A percentile compares a stretch with the other conserved stretches of the same genome.
phyloP scores from a whole-genome alignment of 306 rosid genomes.

The Corylus heterophylla region DNA sequence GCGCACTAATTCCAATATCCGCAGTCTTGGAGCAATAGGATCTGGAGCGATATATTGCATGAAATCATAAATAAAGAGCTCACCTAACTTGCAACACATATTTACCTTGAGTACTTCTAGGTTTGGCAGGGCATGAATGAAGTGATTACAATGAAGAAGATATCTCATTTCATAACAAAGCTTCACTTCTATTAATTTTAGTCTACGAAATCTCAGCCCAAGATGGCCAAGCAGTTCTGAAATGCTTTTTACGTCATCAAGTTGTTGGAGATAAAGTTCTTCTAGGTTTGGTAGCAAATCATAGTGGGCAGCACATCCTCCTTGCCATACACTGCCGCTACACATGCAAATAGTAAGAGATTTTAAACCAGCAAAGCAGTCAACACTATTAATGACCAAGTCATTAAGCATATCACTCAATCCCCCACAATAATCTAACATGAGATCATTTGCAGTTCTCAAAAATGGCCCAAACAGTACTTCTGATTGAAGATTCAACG shows the following conservation, averaged over 20 bases:
- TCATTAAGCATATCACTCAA: too few species aligned
- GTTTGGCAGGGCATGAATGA: slow-evolving; percentile 12
- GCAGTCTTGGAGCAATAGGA: slow-evolving; percentile 16
- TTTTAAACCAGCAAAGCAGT: too few species aligned
- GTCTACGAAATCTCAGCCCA: slow-evolving; percentile 17
- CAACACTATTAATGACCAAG: too few species aligned
- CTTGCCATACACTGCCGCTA: too few species aligned
- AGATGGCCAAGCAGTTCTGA: slow-evolving; percentile 27
- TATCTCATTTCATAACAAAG: slow-evolving; percentile 13
- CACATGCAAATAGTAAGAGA: too few species aligned
- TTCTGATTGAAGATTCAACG: too few species aligned
- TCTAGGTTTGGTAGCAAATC: too few species aligned
- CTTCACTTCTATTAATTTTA: slow-evolving; percentile 8
- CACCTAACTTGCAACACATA: slow-evolving; percentile 1
- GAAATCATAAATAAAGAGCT: slow-evolving; percentile 15
- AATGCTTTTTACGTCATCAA: neutral
- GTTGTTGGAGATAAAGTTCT: too few species aligned
- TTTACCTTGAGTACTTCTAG: slow-evolving; percentile 10
- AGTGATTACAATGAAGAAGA: neutral
- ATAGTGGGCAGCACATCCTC: too few species aligned
- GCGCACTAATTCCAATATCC: slow-evolving; percentile 6
- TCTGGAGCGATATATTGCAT: neutral
- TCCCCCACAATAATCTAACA: too few species aligned
- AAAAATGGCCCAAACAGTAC: too few species aligned
- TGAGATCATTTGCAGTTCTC: too few species aligned